Evolutionary conservation across 2,329 filamentous ascomycete genomes (phyloP), one percentile per base, ranked within the genome.

Genomic region (Pseudogymnoascus sp.): DNA sequence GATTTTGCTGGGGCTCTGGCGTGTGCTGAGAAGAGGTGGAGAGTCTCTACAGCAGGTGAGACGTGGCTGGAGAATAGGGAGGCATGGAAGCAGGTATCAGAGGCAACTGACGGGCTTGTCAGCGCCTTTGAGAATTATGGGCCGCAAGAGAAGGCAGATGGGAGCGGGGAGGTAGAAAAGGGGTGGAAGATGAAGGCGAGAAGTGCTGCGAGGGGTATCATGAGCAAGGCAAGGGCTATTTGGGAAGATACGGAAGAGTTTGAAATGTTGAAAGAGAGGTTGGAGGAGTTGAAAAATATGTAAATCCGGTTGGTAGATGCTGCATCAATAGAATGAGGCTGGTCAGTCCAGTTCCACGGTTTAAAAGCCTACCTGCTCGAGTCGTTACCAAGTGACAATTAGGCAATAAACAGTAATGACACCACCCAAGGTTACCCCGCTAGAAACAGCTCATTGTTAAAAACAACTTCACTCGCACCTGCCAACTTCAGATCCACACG

Each of bases 151-250:
- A 75, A 72, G 69, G 84, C 81, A 5, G 83, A 84, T 64, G 82
- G 83, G 25, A 79, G 80, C 0, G 85, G 87, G 65, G 71, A 85
- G 31, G 86, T 97, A 2, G 91, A 90, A 1, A 83, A 82, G 63
- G 88, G 87, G 70, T 99, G 95, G 95, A 89, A 85, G 74, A 90
- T 90, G 66, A 97, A 96, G 82, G 90, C 91, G 0, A 82, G 91
- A 69, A 96, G 86, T 73, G 93, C 93, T 9, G 81, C 96, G 2
- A 81, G 92, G 61, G 91, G 90, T 60, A 88, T 97, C 5, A 82
- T 96, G 81, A 89, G 91, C 0, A 89, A 89, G 71, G 93, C 84
- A 0, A 93, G 85, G 77, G 89, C 91, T 70, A 82, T 75, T 11
- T 97, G 93, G 91, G 92, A 96, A 75, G 91, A 84, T 9, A 89